These are phyloP conservation scores for Fusarium metavorans DNA, from an alignment of 2,329 filamentous ascomycete genomes.

Conservation along the genomic window DNA sequence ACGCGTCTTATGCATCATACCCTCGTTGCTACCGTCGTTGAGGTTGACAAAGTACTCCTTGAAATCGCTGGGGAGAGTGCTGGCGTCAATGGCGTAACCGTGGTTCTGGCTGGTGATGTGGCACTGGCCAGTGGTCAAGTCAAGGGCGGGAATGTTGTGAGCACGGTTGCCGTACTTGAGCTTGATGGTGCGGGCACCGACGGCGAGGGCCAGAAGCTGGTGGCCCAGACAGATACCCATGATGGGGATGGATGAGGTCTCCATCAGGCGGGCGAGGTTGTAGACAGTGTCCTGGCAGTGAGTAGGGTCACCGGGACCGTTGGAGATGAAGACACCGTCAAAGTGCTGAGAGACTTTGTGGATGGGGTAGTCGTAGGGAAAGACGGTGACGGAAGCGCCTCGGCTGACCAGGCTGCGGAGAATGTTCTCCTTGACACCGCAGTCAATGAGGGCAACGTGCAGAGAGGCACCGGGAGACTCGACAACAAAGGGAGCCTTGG, in stretches of 20 bases:
- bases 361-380: slow-evolving; percentile 97
- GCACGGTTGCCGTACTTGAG: slow-evolving; percentile 99
- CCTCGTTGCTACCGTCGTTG: slow-evolving; percentile 97
- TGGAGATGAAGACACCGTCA: slow-evolving; percentile 98
- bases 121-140: slow-evolving; percentile 95
- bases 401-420: slow-evolving; percentile 92
- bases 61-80: slow-evolving; percentile 86
- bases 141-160: slow-evolving; percentile 96
- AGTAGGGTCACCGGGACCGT: slow-evolving; percentile 96
- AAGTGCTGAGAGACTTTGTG: slow-evolving; percentile 99
- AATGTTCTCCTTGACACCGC: slow-evolving; percentile 99
- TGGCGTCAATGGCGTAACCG: slow-evolving; percentile 92
- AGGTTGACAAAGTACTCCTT: slow-evolving; percentile 99
- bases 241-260: slow-evolving; percentile 88
- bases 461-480: slow-evolving; percentile 84
- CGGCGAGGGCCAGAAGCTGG: slow-evolving; percentile 91
- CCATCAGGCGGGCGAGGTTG: slow-evolving; percentile 91
- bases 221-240: slow-evolving; percentile 99
- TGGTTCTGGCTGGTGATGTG: slow-evolving; percentile 99
- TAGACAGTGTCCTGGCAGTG: slow-evolving; percentile 96
- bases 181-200: slow-evolving; percentile 92
- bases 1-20: slow-evolving; percentile 93
- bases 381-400: slow-evolving; percentile 91
- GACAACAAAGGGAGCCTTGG: slow-evolving; percentile 97
- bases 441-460: slow-evolving; percentile 96